These are phyloP conservation scores for Cucurbita argyrosperma DNA, from an alignment of 306 rosid species.

Conservation along the genomic window DNA sequence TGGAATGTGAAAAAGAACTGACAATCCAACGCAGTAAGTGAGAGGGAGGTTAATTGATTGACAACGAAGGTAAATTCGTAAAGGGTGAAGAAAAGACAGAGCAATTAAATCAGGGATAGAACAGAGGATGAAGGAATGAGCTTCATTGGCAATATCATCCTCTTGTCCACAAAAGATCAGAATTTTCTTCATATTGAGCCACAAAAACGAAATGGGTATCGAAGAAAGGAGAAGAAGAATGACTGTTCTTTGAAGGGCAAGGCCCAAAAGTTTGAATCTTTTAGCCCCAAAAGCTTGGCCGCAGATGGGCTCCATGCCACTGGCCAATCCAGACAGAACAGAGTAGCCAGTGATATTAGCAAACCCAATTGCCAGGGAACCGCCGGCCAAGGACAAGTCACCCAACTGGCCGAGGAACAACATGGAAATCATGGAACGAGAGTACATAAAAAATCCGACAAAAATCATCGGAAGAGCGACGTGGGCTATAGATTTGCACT, in stretches of 20 bases:
- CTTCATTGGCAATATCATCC: slow-evolving; percentile 39
- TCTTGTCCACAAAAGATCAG: slow-evolving; percentile 52
- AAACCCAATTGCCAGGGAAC: slow-evolving; percentile 72
- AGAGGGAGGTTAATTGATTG: slow-evolving; percentile 74
- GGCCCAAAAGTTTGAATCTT: slow-evolving; percentile 60
- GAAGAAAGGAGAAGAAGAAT: slow-evolving; percentile 55
- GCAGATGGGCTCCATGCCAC: slow-evolving; percentile 95
- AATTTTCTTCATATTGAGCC: slow-evolving; percentile 59
- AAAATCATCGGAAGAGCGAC: slow-evolving; percentile 61
- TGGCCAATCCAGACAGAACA: slow-evolving; percentile 75
- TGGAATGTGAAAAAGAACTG: slow-evolving; percentile 62
- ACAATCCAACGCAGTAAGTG: slow-evolving; percentile 42
- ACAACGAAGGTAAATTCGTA: slow-evolving; percentile 58
- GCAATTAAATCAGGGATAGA: slow-evolving; percentile 79
- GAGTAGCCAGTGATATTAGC: slow-evolving; percentile 88
- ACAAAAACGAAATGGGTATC: slow-evolving; percentile 29
- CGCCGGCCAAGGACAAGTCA: slow-evolving; percentile 68
- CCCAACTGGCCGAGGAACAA: slow-evolving; percentile 69
- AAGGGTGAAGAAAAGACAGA: slow-evolving; percentile 57
- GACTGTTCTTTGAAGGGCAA: slow-evolving; percentile 50
- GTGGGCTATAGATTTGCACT: slow-evolving; percentile 33
- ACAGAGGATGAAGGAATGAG: slow-evolving; percentile 52
- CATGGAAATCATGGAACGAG: slow-evolving; percentile 86
- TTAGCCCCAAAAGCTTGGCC: slow-evolving; percentile 90
- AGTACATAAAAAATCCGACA: slow-evolving; percentile 55